phyloP scores from a whole-genome alignment of 345 rosid genomes.

The Populus ilicifolia region DNA sequence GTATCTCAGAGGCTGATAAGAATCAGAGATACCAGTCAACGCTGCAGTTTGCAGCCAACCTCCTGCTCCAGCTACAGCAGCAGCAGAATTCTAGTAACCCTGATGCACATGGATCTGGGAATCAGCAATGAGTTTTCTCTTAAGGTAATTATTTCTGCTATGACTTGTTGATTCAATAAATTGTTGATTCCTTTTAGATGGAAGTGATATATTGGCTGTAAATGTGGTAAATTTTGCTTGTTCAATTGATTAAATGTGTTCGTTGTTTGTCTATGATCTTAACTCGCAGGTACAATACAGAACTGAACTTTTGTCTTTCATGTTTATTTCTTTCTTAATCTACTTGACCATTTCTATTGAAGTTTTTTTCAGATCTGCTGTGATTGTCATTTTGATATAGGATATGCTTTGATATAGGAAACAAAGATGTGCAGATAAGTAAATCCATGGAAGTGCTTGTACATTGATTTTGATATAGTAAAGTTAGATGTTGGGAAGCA shows the following conservation, averaged over 20 bases:
- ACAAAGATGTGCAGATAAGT: not conserved
- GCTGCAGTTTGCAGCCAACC: conserved; percentile 82
- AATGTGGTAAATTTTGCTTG: not conserved
- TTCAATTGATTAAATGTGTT: not conserved
- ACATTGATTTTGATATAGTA: not conserved
- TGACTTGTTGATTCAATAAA: not conserved
- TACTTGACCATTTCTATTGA: not conserved
- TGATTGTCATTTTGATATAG: not conserved
- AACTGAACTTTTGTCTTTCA: not conserved
- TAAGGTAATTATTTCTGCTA: conserved; percentile 14
- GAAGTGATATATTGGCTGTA: not conserved
- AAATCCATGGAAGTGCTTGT: not conserved
- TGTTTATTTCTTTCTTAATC: not conserved
- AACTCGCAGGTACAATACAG: not conserved
- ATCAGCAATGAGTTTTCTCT: conserved; percentile 28
- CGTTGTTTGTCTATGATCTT: not conserved
- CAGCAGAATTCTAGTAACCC: conserved; percentile 24
- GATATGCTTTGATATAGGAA: not conserved
- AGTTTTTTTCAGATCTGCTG: not conserved
- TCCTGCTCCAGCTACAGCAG: conserved; percentile 87
- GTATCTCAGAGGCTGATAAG: conserved; percentile 60
- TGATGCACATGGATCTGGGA: conserved; percentile 22
- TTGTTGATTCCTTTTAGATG: not conserved
- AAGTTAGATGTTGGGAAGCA: not conserved
- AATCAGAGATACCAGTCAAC: conserved; percentile 91